A percentile compares a stretch with the other conserved stretches of the same genome.
Evolutionary conservation across 495 filamentous ascomycete genomes (phyloP).

Genomic region (Pseudotulostoma volvatum): DNA sequence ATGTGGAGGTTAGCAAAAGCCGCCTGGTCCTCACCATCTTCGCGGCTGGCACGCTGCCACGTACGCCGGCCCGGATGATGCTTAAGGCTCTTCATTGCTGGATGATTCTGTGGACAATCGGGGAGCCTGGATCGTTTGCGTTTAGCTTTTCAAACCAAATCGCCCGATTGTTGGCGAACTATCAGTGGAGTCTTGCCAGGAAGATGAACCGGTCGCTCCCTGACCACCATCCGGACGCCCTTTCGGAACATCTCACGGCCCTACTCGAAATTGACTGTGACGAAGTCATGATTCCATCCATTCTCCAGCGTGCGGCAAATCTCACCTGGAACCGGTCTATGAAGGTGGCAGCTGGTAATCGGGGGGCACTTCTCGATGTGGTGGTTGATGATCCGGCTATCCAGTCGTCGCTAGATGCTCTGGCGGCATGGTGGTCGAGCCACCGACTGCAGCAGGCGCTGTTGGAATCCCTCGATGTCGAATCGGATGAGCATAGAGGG

Average conservation of each 20-base stretch:
- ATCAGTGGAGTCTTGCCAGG: conserved; percentile 68
- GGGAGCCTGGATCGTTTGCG: conserved; percentile 42
- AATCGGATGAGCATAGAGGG: conserved; percentile 24
- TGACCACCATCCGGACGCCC: conserved; percentile 40
- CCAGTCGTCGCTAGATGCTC: conserved; percentile 71
- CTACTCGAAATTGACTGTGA: conserved; percentile 64
- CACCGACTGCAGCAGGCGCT: conserved; percentile 57
- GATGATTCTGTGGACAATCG: conserved; percentile 67
- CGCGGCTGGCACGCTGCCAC: conserved; percentile 73
- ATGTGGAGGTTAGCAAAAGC: conserved; percentile 76
- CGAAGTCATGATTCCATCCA: conserved; percentile 56
- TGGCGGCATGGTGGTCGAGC: conserved; percentile 82
- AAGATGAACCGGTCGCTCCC: conserved; percentile 43
- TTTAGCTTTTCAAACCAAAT: conserved; percentile 45
- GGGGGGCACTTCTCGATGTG: conserved; percentile 59
- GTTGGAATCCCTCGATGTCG: conserved; percentile 38
- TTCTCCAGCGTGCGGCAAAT: conserved; percentile 79
- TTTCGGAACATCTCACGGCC: conserved; percentile 59
- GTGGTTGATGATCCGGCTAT: conserved; percentile 80
- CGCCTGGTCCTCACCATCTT: conserved; percentile 75
- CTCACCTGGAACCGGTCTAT: conserved; percentile 76
- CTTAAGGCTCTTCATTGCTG: conserved; percentile 84
- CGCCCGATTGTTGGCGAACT: conserved; percentile 49
- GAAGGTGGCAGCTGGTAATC: conserved; percentile 40
- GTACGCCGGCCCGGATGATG: conserved; percentile 75